Evolutionary conservation across 1,284 basidiomycete genomes (phyloP).

Genomic region (Ustilago loliicola): DNA sequence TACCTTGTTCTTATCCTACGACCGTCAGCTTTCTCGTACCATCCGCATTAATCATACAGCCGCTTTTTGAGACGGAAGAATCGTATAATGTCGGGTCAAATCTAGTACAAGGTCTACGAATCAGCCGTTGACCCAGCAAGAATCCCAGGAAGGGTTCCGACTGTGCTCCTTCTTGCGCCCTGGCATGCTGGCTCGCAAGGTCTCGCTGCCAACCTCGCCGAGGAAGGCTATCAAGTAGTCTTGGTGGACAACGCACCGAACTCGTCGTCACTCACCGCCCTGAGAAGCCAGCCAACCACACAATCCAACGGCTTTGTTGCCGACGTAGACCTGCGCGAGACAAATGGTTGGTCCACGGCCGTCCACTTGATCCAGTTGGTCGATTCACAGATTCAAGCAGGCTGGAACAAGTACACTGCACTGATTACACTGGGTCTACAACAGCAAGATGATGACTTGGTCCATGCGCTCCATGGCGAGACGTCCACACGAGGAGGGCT

Average conservation of each 20-base stretch:
- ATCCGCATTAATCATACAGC: background rate
- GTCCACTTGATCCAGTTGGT: conserved; percentile 22
- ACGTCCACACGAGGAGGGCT: conserved; percentile 20
- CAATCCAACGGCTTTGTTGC: background rate
- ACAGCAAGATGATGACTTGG: conserved; percentile 22
- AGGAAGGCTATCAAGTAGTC: conserved; percentile 45
- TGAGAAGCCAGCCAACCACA: background rate
- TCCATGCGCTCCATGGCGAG: conserved; percentile 14
- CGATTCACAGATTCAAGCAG: conserved; percentile 11
- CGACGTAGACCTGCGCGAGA: conserved; percentile 22
- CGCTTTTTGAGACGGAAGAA: background rate
- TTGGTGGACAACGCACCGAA: conserved; percentile 19
- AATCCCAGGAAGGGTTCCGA: conserved; percentile 29
- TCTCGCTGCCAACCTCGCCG: conserved; percentile 31
- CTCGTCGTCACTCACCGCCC: conserved; percentile 19
- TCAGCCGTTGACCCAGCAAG: conserved; percentile 20
- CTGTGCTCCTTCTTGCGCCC: conserved; percentile 19
- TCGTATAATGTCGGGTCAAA: conserved; percentile 5
- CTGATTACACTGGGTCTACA: conserved; percentile 24
- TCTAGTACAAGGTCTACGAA: conserved; percentile 19
- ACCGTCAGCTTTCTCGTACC: background rate
- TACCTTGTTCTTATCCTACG: no score
- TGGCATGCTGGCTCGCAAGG: conserved; percentile 28
- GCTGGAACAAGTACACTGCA: conserved; percentile 37
- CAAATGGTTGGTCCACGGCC: conserved; percentile 24